Conservation (phyloP, 768 basidiomycete species). For the Boletus pseudo-olivaceus region DNA sequence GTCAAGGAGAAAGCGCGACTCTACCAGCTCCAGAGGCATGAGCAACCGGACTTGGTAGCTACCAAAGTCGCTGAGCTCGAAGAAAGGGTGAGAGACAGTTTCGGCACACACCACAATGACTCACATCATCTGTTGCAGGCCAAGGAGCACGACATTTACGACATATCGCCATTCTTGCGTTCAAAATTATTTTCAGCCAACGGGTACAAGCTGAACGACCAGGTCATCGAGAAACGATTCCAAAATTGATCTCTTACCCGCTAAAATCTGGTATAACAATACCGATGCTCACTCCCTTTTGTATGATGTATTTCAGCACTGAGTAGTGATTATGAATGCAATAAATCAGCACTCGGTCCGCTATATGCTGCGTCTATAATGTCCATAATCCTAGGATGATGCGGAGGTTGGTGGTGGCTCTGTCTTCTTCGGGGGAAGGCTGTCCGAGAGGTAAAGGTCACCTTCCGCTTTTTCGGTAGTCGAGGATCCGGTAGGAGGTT, state of each 20-base stretch:
- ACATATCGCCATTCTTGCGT: constrained; percentile 78
- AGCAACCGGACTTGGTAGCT: constrained; percentile 73
- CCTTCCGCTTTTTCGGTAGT: constrained; percentile 6
- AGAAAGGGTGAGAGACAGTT: constrained; percentile 59
- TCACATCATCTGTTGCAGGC: constrained; percentile 49
- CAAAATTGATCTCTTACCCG: constrained; percentile 29
- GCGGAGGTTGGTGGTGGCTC: constrained; percentile 8
- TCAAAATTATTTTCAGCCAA: constrained; percentile 85
- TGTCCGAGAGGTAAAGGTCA: constrained; percentile 1
- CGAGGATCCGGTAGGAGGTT: constrained; percentile 13
- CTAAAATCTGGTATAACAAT: constrained; percentile 3
- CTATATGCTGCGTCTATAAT: constrained; percentile 22
- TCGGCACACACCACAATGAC: not conserved
- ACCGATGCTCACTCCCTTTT: constrained; percentile 6
- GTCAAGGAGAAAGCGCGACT: constrained; percentile 90
- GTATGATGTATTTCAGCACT: constrained; percentile 17
- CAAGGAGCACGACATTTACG: constrained; percentile 96
- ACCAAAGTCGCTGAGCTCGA: constrained; percentile 83
- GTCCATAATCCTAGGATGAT: constrained; percentile 18
- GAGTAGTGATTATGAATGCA: constrained; percentile 31
- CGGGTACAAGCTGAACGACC: constrained; percentile 72
- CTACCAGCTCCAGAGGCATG: constrained; percentile 70
- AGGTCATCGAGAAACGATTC: constrained; percentile 74
- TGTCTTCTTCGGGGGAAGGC: constrained; percentile 6
- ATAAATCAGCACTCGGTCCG: constrained; percentile 23